phyloP scores from a whole-genome alignment of 768 basidiomycete species.

The Lentinus brumalis region DNA sequence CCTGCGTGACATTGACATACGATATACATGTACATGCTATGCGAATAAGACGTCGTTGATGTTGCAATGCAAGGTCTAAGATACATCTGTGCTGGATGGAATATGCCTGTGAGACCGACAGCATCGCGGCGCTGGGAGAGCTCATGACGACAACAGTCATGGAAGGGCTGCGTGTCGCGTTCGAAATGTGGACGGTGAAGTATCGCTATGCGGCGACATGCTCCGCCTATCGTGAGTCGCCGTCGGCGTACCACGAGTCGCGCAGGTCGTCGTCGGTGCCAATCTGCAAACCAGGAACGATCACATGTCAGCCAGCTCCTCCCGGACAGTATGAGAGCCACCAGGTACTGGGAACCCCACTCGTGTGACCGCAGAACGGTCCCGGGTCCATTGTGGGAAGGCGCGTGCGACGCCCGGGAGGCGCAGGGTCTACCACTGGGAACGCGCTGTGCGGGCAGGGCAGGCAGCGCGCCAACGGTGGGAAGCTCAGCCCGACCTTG shows the following conservation, averaged over 20 bases:
- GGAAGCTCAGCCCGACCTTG: conserved; percentile 7
- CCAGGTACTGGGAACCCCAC: conserved; percentile 8
- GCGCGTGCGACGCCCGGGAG: conserved; percentile 4
- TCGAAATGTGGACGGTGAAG: neutral
- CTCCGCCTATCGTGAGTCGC: neutral
- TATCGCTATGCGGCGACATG: neutral
- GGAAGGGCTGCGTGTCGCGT: neutral
- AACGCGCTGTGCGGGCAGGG: conserved; percentile 8
- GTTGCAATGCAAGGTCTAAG: conserved; percentile 12
- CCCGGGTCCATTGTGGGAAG: conserved; percentile 10
- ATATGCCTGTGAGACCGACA: conserved; percentile 3
- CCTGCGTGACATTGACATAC: neutral
- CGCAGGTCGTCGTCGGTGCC: neutral
- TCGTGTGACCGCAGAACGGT: conserved; percentile 14
- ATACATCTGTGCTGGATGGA: conserved; percentile 10
- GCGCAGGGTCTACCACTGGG: conserved; percentile 4
- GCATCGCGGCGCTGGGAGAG: neutral
- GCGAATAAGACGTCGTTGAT: conserved; percentile 15
- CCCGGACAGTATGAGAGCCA: conserved; percentile 9
- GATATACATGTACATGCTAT: conserved; percentile 15
- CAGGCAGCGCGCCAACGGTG: conserved; percentile 11
- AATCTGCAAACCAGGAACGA: conserved; percentile 3
- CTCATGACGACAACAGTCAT: neutral
- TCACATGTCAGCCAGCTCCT: conserved; percentile 18
- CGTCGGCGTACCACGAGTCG: neutral